Base-by-base conservation (phyloP, 805 yeast genomes). In the Tetrapisispora taiwanensis region DNA sequence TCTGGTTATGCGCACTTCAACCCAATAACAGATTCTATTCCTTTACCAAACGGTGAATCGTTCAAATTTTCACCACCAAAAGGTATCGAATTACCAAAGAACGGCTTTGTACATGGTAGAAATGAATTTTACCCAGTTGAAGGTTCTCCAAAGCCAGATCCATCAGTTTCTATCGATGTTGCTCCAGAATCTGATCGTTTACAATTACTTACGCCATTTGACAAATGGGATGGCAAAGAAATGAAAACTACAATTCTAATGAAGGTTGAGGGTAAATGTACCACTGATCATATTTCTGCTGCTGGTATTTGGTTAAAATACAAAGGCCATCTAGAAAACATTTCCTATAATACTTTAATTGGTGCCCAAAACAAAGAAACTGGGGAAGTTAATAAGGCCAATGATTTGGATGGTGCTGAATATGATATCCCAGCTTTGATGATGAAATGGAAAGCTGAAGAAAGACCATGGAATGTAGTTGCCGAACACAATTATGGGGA, bases 401-500 rank as follows among this genome's bases (percentile, higher is more conserved):
- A 82, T 56, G 97, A 92, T 65, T 71, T 84, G 52, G 87, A 88
- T 63, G 95, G 95, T 36, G 72, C 74, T 38, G 73, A 72, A 35
- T 78, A 74, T 58, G 76, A 88, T 24, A 92, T 92, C 52, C 98
- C 98, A n/a, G 97, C 87, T 54, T 74, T 89, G 48, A 92, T 92
- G 96, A 83, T 81, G 67, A 84, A 84, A 66, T 92, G 97, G 97
- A 89, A 90, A 65, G 71, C 78, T 42, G 92, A 86, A 48, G 54
- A 67, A 15, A 75, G 84, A 55, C 92, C 94, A 18, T 90, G 98
- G 98, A 75, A 79, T 52, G 97, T 92, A 37, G 83, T 92, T 51
- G 97, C 97, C 44, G 98, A 92, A 66, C 95, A 92, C 63, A 90
- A 90, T 68, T 92, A 90, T 60, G 98, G 98, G 69, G 98, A 90